Evolutionary conservation across 2,329 filamentous ascomycete genomes (phyloP), one percentile per base, ranked within the genome.

Genomic region (Colletotrichum trifolii): DNA sequence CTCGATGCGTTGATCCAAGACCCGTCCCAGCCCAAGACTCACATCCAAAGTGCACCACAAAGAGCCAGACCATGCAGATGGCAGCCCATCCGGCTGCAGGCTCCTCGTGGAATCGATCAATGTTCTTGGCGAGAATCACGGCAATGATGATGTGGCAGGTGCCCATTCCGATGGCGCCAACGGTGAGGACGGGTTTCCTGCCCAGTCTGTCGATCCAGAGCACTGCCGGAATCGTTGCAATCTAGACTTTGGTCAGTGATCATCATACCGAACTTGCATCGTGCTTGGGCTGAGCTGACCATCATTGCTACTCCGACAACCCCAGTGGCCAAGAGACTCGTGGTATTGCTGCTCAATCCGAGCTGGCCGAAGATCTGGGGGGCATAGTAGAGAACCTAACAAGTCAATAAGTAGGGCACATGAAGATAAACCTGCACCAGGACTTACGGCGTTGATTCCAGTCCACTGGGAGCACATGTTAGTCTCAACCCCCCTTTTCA

Each of bases 251-350:
- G 25, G 25, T 25, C 25, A 25, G 25, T 17, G 17, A 17, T 25
- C 25, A 25, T 25, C 25, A 25, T 25, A 4, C 25, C 25, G 25
- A 25, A 25, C 4, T 4, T 25, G 25, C 25, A 25, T 25, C 25
- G 4, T 25, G 25, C 25, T 25, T 25, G 25, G 25, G 25, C 1
- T 25, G 0, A 9, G 36, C 4, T 25, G 66, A 91, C 68, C 69
- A 91, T 90, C 86, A 91, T 90, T 67, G 87, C 85, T 45, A 92
- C 88, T 3, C 90, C 90, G 5, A 91, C 89, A 0, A 92, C 89
- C 3, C 90, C 90, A 0, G 90, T 92, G 0, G 90, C 90, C 2
- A 92, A 79, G 0, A 92, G 82, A 1, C 85, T 87, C 0, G 77
- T 82, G 0, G 81, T 81, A 54, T 75, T 86, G 56, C 71, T 68